phyloP scores from a whole-genome alignment of 106 monocot species.

The Dendrobium catenatum region DNA sequence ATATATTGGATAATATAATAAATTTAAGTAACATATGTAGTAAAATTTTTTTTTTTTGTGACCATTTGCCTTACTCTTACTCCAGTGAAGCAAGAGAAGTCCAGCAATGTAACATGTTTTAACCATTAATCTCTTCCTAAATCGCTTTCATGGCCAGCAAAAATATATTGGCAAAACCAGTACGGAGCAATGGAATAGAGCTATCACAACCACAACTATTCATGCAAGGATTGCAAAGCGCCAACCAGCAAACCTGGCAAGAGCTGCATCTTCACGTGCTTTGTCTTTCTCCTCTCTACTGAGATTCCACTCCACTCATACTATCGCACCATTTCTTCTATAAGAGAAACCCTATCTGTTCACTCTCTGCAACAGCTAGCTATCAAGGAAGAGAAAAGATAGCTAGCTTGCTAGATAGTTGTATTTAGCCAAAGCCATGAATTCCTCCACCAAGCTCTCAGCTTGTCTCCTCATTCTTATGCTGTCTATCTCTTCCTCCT shows the following conservation, averaged over 20 bases:
- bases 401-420: too few species aligned
- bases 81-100: too few species aligned
- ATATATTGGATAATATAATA: too few species aligned
- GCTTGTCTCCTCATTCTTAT: not conserved
- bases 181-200: not conserved
- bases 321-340: not conserved
- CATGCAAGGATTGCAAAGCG: not conserved
- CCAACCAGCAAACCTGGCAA: constrained; percentile 7
- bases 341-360: not conserved
- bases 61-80: too few species aligned
- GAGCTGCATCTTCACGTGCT: constrained; percentile 5
- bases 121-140: not conserved
- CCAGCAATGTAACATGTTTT: too few species aligned
- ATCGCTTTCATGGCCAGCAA: not conserved
- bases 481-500: not conserved
- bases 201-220: not conserved
- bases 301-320: not conserved
- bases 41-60: too few species aligned
- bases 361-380: not conserved
- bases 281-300: not conserved
- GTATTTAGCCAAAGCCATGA: not conserved
- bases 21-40: too few species aligned
- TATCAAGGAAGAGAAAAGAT: too few species aligned
- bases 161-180: not conserved
- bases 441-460: not conserved